Evolutionary conservation across 805 yeast genomes (phyloP), one percentile per base, ranked within the genome.

Genomic region (Zygosaccharomyces rouxii): DNA sequence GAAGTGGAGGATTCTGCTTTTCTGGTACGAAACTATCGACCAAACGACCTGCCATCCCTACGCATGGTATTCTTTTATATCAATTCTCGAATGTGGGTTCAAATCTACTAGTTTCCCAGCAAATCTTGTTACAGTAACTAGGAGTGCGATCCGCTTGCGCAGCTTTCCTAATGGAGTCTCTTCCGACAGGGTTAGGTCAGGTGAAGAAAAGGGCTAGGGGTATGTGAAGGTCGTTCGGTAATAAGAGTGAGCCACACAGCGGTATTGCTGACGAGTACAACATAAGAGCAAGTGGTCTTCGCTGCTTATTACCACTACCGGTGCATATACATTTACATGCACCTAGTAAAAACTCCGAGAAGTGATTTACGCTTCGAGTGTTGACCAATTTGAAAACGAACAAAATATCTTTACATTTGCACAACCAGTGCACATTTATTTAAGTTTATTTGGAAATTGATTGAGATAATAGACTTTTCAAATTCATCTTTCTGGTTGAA

Each of bases 401-500:
- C 11, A 16, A 33, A 14, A 16, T 16, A 33, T 14, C 19, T 33
- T 33, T 33, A 33, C 37, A 33, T 18, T 33, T 33, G 37, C 37
- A 33, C 37, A 33, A 14, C 37, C 37, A 23, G 41, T 38, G 41
- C 41, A 21, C 41, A 26, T 16, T 16, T 33, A 14, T 6, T 33
- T 33, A 14, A 14, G 19, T 7, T 16, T 16, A 33, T 16, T 33
- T 33, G 37, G 37, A 33, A 4, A 16, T 33, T 21, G 37, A 33
- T 4, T 33, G 37, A 21, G 37, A 7, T 10, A 41, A 13, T 4
- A 41, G 19, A 22, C 40, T 48, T 13, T 30, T 44, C 18, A 48
- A 40, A 41, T 64, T 63, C 19, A 60, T 38, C 50, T 64, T 65
- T 47, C 68, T 59, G 7, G 62, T 60, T 18, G 66, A 54, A 37